Conservation (phyloP, 2,329 filamentous ascomycete species). For the Capronia epimyces region DNA sequence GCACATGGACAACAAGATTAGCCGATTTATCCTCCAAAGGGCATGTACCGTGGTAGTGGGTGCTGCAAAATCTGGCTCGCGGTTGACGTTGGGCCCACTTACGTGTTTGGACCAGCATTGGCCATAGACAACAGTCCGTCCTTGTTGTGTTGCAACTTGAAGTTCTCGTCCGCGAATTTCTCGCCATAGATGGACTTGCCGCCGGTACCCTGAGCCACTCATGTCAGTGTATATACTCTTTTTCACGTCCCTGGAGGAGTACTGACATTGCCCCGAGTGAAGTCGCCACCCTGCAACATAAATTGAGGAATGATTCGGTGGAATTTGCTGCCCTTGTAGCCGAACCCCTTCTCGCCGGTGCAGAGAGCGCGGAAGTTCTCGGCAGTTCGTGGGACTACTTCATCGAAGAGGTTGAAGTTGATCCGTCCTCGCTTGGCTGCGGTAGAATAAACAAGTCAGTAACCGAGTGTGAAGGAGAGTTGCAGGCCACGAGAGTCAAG, state of each 20-base stretch:
- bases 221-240: conserved; percentile 61
- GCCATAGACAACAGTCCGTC: conserved; percentile 62
- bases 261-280: conserved; percentile 59
- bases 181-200: conserved; percentile 64
- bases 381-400: conserved; percentile 79
- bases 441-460: conserved; percentile 16
- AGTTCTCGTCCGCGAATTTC: conserved; percentile 66
- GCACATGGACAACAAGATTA: conserved; percentile 11
- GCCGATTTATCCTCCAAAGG: not conserved
- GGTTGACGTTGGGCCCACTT: conserved; percentile 33
- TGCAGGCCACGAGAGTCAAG: conserved; percentile 4
- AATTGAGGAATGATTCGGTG: conserved; percentile 66
- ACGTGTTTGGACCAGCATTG: conserved; percentile 76
- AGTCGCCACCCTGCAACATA: conserved; percentile 67
- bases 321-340: conserved; percentile 62
- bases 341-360: conserved; percentile 63
- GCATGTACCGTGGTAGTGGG: not conserved
- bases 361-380: conserved; percentile 62
- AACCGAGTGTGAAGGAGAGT: conserved; percentile 17
- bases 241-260: conserved; percentile 70
- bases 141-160: conserved; percentile 63
- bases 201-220: conserved; percentile 77
- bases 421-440: conserved; percentile 70
- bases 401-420: conserved; percentile 82
- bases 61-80: not conserved